Evolutionary conservation across 306 rosid species (phyloP).

Genomic region (Fragaria iinumae): DNA sequence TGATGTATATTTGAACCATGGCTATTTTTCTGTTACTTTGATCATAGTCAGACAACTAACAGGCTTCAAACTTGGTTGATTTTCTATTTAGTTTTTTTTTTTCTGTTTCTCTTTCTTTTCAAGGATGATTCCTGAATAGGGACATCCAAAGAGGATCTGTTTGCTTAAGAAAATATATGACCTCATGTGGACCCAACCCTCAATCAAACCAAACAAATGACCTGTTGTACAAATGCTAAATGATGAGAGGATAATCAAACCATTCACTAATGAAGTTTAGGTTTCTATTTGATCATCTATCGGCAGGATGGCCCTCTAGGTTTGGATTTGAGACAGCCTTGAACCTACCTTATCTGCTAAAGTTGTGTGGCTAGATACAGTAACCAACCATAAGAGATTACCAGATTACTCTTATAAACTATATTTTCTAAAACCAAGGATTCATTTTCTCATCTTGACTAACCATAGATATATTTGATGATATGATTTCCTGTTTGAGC

Average conservation of each 20-base stretch:
- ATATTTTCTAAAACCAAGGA: slow-evolving; percentile 7
- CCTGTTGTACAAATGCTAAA: background rate
- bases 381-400: background rate
- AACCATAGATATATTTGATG: background rate
- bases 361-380: background rate
- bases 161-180: background rate
- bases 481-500: slow-evolving; percentile 25
- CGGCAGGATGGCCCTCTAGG: background rate
- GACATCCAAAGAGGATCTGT: background rate
- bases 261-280: slow-evolving; percentile 1
- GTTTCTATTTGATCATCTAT: background rate
- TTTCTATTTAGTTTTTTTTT: background rate
- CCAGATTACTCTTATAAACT: background rate
- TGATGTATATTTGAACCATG: background rate
- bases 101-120: background rate
- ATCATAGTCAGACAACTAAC: background rate
- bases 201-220: background rate
- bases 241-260: slow-evolving; percentile 2
- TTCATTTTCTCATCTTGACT: background rate
- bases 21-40: background rate
- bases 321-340: background rate
- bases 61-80: background rate
- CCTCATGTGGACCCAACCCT: background rate
- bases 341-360: background rate
- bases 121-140: background rate